Evolutionary conservation across 345 rosid genomes (phyloP).

Genomic region (Combretum micranthum): DNA sequence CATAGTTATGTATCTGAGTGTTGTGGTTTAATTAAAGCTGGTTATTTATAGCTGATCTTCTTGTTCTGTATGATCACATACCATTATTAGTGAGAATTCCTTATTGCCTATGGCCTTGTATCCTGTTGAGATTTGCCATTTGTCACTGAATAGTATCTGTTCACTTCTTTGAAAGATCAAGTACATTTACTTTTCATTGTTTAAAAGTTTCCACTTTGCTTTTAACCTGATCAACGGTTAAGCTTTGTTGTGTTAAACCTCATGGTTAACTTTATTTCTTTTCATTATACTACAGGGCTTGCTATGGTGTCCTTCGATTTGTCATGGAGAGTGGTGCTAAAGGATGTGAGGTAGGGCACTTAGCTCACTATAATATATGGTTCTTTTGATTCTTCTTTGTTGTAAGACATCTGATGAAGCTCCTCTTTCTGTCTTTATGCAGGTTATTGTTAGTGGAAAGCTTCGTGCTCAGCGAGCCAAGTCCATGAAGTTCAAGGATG

Average conservation of each 20-base stretch:
- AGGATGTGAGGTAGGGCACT: conserved; percentile 29
- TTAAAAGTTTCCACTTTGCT: background rate
- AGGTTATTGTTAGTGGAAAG: conserved; percentile 47
- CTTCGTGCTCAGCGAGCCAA: conserved; percentile 36
- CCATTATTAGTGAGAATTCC: too few species aligned
- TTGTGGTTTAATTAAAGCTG: too few species aligned
- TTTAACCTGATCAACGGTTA: too few species aligned
- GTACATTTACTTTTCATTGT: background rate
- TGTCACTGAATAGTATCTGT: too few species aligned
- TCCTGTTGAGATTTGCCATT: too few species aligned
- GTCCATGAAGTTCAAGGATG: conserved; percentile 47
- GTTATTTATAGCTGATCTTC: too few species aligned
- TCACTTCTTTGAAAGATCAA: too few species aligned
- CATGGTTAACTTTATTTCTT: conserved; percentile 1
- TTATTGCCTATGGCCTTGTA: too few species aligned
- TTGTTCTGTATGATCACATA: too few species aligned
- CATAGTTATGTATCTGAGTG: too few species aligned
- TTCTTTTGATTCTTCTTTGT: background rate
- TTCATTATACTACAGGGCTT: conserved; percentile 24
- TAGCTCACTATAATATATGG: background rate
- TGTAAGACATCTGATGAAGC: background rate
- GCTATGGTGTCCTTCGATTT: conserved; percentile 33
- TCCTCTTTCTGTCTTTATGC: background rate
- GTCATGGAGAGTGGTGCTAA: conserved; percentile 45
- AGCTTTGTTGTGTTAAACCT: background rate